These are phyloP conservation scores for Cercospora zeina DNA, from an alignment of 2,329 filamentous ascomycete species.

Conservation along the genomic window DNA sequence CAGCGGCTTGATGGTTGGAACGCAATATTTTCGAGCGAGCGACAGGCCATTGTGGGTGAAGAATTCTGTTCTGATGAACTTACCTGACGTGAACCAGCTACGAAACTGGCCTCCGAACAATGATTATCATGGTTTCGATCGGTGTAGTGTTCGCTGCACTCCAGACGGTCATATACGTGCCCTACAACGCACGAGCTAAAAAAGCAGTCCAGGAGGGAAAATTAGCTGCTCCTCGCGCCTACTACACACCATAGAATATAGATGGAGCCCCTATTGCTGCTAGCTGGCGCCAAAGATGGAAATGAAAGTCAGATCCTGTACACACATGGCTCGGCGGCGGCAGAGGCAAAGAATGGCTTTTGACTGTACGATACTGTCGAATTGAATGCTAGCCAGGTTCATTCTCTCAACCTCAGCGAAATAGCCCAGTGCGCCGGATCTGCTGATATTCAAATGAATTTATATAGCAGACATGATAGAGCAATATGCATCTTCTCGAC, in stretches of 20 bases:
- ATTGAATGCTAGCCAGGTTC: neutral
- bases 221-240: neutral
- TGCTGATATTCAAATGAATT: no score
- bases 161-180: conserved; percentile 1
- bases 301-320: neutral
- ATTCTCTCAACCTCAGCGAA: no score
- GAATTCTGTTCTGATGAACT: neutral
- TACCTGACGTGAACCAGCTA: neutral
- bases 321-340: neutral
- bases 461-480: no score
- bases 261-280: neutral
- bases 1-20: conserved; percentile 53
- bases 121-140: conserved; percentile 14
- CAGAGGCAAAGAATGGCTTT: neutral
- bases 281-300: neutral
- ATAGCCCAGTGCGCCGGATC: no score
- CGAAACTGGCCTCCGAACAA: conserved; percentile 6
- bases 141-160: conserved; percentile 9
- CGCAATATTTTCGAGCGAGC: conserved; percentile 51
- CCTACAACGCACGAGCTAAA: neutral
- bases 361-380: neutral
- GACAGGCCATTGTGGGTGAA: conserved; percentile 45
- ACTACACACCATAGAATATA: neutral
- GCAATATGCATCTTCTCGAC: no score
- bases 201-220: neutral